Conservation (phyloP, 805 yeast genomes). For the Lachancea kluyveri region DNA sequence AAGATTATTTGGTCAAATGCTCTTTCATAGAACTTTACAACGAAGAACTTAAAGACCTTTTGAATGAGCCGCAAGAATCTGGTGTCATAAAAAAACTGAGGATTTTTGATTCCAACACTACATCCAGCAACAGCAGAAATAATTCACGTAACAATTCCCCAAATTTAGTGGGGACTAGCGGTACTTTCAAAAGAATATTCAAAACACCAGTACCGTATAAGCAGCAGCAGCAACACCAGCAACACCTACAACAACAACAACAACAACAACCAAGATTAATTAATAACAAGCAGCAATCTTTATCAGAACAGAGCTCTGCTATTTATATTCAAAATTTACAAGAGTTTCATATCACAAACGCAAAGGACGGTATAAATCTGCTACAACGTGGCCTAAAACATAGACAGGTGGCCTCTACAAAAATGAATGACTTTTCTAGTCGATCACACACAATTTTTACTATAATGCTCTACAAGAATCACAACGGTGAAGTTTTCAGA, state of each 20-base stretch:
- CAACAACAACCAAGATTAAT: constrained; percentile 9
- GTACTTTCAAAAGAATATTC: not conserved
- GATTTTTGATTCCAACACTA: constrained; percentile 40
- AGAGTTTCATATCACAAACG: constrained; percentile 50
- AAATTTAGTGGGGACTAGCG: constrained; percentile 4
- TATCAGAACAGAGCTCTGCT: constrained; percentile 18
- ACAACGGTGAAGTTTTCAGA: constrained; percentile 40
- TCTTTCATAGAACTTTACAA: constrained; percentile 84
- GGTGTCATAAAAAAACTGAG: constrained; percentile 42
- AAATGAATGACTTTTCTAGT: constrained; percentile 66
- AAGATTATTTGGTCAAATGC: constrained; percentile 63
- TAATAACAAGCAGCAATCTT: constrained; percentile 5
- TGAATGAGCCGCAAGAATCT: constrained; percentile 31
- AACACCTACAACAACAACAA: constrained; percentile 14
- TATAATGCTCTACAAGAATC: constrained; percentile 49
- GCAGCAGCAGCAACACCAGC: constrained; percentile 4
- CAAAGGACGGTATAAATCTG: constrained; percentile 49
- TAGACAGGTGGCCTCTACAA: constrained; percentile 66
- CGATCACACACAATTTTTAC: constrained; percentile 77
- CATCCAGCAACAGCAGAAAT: constrained; percentile 9
- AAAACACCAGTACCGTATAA: too few relatives aligned
- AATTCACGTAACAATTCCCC: constrained; percentile 25
- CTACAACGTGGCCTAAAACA: constrained; percentile 51
- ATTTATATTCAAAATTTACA: constrained; percentile 59
- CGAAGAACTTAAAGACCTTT: constrained; percentile 74